Evolutionary conservation across 1,284 basidiomycete genomes (phyloP), one percentile per base, ranked within the genome.

Genomic region (Naganishia sp.): DNA sequence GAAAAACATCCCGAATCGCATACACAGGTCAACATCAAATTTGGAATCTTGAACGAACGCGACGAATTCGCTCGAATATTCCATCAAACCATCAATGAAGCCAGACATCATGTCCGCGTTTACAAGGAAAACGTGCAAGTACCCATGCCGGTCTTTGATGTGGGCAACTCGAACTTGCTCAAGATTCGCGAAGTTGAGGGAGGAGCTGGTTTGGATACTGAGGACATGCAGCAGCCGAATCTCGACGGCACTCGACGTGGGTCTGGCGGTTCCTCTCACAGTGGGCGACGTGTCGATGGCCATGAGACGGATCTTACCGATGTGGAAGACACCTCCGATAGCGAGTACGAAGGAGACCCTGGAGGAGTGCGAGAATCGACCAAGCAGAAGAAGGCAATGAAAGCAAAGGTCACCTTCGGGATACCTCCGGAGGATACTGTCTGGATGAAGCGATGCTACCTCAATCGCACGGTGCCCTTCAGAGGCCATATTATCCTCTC

Each of bases 401-500:
- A 65, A 6, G 67, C 67, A 53, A 66, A 66, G 53, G 61, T 62
- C 10, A 49, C 63, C 1, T 66, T 68, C 41, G 67, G 67, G 18
- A 68, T 68, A 18, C 42, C 35, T 15, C 52, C 35, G 4, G 46
- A 60, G 6, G 64, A 68, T 9, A 41, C 52, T 4, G 60, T 68
- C 13, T 68, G 67, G 67, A 66, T 80, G 54, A 80, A 80, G 71
- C 74, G 79, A 15, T 77, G 78, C 54, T 79, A 79, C 47, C 60
- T 79, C 15, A 67, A 71, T 57, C 66, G 68, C 3, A 62, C 76
- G 11, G 67, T 78, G 3, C 78, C 78, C 1, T 72, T 71, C 31
- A 69, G 78, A 7, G 80, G 80, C 0, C 79, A 80, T 65, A 72
- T 80, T 56, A 78, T 80, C 56, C 31, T 81, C 15, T 75, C 71